Conservation (phyloP, 2,329 filamentous ascomycete species). For the Alternaria metachromatica region DNA sequence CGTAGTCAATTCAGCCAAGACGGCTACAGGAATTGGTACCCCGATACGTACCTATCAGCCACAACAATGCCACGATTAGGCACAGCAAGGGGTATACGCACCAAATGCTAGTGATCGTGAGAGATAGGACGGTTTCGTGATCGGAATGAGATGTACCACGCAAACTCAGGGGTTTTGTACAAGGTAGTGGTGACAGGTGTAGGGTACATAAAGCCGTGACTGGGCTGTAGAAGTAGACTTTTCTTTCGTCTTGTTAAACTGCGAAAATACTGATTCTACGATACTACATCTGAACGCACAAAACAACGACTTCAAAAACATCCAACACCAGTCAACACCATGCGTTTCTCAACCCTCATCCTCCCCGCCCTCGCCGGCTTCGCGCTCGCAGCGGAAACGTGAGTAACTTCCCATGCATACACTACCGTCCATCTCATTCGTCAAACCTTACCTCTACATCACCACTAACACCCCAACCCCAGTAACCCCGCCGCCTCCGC, state of each 20-base stretch:
- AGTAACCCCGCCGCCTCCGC: neutral
- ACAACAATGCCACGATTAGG: no score
- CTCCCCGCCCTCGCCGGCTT: slow-evolving; percentile 7
- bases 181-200: neutral
- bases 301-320: no score
- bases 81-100: neutral
- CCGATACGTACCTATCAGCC: neutral
- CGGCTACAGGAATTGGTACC: neutral
- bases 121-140: fast-evolving
- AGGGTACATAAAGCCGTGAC: neutral
- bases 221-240: fast-evolving
- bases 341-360: slow-evolving; percentile 17
- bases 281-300: neutral
- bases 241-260: neutral
- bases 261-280: neutral
- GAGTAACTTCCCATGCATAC: no score
- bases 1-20: neutral
- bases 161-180: neutral
- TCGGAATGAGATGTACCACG: neutral
- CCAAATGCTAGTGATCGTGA: neutral
- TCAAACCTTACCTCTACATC: no score
- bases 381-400: neutral
- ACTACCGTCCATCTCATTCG: no score
- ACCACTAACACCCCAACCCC: neutral
- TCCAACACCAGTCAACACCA: neutral